Conservation (phyloP, 768 basidiomycete genomes). For the Pleurotus citrinopileatus region DNA sequence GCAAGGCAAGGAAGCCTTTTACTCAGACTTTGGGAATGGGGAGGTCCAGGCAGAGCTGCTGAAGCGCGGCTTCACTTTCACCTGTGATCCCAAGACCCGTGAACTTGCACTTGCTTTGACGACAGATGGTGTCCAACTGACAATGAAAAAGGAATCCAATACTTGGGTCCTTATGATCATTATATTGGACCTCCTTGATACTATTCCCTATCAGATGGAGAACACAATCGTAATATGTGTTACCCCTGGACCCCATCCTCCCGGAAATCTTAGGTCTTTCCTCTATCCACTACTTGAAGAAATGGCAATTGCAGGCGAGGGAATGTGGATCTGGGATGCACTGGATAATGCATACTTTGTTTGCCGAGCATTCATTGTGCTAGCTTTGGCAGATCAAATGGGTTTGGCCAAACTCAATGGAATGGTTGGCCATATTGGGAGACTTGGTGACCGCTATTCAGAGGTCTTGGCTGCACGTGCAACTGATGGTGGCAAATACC, state of each 20-base stretch:
- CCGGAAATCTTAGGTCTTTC: slow-evolving; percentile 26
- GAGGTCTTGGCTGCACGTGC: slow-evolving; percentile 24
- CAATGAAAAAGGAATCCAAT: slow-evolving; percentile 29
- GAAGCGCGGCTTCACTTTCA: slow-evolving; percentile 17
- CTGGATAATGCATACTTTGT: slow-evolving; percentile 22
- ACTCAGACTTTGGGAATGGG: slow-evolving; percentile 24
- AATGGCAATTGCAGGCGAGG: slow-evolving; percentile 23
- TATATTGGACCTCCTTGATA: slow-evolving; percentile 19
- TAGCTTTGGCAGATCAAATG: slow-evolving; percentile 29
- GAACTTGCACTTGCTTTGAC: slow-evolving; percentile 23
- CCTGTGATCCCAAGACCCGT: slow-evolving; percentile 12
- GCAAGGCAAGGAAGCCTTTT: slow-evolving; percentile 9
- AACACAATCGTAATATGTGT: slow-evolving; percentile 21
- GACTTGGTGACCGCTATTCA: slow-evolving; percentile 28
- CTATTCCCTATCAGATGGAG: slow-evolving; percentile 16
- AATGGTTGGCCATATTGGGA: slow-evolving; percentile 26
- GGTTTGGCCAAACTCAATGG: slow-evolving; percentile 33
- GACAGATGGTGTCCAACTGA: slow-evolving; percentile 28
- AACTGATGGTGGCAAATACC: slow-evolving; percentile 18
- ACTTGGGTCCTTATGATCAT: slow-evolving; percentile 22
- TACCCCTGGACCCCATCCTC: slow-evolving; percentile 26
- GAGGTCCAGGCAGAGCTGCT: slow-evolving; percentile 18
- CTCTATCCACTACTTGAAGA: slow-evolving; percentile 23
- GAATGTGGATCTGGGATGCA: slow-evolving; percentile 32
- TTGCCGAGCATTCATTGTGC: slow-evolving; percentile 16